phyloP scores from a whole-genome alignment of 495 filamentous ascomycete genomes.

The Trichocladium antarcticum region DNA sequence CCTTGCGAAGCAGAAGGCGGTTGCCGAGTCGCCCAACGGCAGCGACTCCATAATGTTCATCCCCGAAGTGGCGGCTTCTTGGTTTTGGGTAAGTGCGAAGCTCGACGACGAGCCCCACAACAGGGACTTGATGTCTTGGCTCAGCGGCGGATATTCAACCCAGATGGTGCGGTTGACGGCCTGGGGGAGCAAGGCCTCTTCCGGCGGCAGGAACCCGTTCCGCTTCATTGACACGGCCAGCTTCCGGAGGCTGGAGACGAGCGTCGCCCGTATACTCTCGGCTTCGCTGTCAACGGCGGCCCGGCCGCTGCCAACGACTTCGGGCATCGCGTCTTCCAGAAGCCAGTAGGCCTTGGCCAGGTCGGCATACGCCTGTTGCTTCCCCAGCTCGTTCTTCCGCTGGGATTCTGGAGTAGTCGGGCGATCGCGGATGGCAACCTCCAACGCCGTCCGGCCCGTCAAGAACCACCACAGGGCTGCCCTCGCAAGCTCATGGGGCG shows the following conservation, averaged over 20 bases:
- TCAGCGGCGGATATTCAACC: conserved; percentile 58
- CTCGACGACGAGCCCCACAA: conserved; percentile 48
- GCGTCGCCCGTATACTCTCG: conserved; percentile 41
- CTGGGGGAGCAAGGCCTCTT: conserved; percentile 51
- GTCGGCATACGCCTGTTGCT: conserved; percentile 63
- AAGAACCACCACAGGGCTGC: conserved; percentile 83
- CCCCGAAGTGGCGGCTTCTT: conserved; percentile 21
- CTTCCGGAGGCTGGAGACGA: conserved; percentile 55
- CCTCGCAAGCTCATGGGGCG: conserved; percentile 53
- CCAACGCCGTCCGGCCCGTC: conserved; percentile 59
- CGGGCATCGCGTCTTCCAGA: conserved; percentile 51
- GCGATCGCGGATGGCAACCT: conserved; percentile 54
- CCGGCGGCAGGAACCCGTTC: conserved; percentile 60
- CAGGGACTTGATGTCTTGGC: conserved; percentile 53
- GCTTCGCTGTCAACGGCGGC: conserved; percentile 30
- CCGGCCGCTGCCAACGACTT: conserved; percentile 30
- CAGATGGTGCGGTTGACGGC: conserved; percentile 64
- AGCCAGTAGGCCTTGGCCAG: conserved; percentile 80
- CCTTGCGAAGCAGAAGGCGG: conserved; percentile 61
- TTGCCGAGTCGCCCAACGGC: conserved; percentile 58
- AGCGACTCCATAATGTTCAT: conserved; percentile 53
- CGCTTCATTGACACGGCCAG: conserved; percentile 71
- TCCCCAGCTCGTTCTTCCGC: conserved; percentile 31
- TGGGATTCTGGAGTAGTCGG: conserved; percentile 38
- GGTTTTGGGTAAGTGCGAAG: conserved; percentile 31